A percentile compares a stretch with the other conserved stretches of the same genome.
Evolutionary conservation across 768 basidiomycete genomes (phyloP).

Genomic region (Xerocomellus chrysenteron): DNA sequence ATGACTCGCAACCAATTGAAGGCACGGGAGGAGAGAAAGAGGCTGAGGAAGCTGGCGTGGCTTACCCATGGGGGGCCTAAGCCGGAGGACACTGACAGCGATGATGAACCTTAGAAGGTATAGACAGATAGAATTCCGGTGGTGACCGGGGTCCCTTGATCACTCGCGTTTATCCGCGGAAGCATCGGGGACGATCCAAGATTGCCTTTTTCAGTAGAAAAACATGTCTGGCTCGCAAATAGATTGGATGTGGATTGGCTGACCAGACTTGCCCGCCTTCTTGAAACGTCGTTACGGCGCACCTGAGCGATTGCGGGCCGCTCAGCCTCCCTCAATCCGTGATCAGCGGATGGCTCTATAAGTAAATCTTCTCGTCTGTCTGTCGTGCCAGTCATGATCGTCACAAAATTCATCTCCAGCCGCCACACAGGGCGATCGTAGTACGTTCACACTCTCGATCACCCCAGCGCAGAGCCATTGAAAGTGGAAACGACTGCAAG

Average conservation of each 20-base stretch:
- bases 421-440: slow-evolving; percentile 10
- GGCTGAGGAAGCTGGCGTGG: slow-evolving; percentile 80
- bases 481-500: not conserved
- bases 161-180: slow-evolving; percentile 22
- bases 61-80: slow-evolving; percentile 77
- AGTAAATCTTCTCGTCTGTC: not conserved
- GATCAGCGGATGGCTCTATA: slow-evolving; percentile 12
- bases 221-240: slow-evolving; percentile 1
- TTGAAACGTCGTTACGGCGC: slow-evolving; percentile 18
- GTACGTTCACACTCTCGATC: not conserved
- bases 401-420: slow-evolving; percentile 16
- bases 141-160: slow-evolving; percentile 23
- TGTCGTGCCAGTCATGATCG: slow-evolving; percentile 19
- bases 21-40: slow-evolving; percentile 82
- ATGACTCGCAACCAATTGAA: slow-evolving; percentile 86
- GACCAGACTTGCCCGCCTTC: slow-evolving; percentile 1
- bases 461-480: not conserved
- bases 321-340: slow-evolving; percentile 15
- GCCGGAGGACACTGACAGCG: slow-evolving; percentile 81
- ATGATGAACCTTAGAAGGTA: slow-evolving; percentile 31
- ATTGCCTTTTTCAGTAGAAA: slow-evolving; percentile 27
- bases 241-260: not conserved
- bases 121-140: slow-evolving; percentile 3
- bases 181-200: slow-evolving; percentile 32
- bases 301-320: slow-evolving; percentile 14